Evolutionary conservation across 345 rosid genomes (phyloP).

Genomic region (Citrus reticulata): DNA sequence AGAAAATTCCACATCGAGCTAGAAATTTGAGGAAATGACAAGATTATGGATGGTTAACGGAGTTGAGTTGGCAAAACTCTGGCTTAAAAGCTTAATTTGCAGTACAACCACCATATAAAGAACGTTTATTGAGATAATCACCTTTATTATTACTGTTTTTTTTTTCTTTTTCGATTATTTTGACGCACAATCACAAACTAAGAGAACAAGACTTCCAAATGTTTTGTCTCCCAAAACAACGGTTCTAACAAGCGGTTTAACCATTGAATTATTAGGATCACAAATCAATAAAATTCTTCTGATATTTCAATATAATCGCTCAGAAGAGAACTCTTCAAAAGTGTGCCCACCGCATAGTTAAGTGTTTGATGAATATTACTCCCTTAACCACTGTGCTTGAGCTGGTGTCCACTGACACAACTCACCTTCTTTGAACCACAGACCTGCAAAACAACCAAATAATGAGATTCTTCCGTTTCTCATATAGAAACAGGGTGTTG

Average conservation of each 20-base stretch:
- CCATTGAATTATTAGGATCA: neutral
- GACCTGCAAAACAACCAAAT: conserved; percentile 36
- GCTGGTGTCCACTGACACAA: conserved; percentile 79
- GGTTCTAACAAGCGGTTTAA: neutral
- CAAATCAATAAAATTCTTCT: neutral
- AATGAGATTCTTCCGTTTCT: neutral
- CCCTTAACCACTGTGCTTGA: conserved; percentile 70
- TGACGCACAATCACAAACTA: neutral
- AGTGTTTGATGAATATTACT: conserved; percentile 28
- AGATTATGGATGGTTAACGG: no score
- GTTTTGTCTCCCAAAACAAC: neutral
- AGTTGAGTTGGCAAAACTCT: neutral
- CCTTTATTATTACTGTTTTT: neutral
- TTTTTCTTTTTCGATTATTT: neutral
- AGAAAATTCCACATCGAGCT: neutral
- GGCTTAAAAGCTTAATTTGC: neutral
- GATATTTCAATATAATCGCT: neutral
- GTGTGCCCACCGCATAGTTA: neutral
- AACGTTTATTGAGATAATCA: neutral
- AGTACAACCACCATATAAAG: neutral
- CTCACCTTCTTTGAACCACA: conserved; percentile 95
- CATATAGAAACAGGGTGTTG: no score
- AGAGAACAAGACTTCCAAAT: neutral
- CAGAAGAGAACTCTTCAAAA: conserved; percentile 11
- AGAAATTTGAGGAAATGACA: neutral